Percentiles rank a stretch among this genome's conserved stretches.
Conservation (phyloP, 371 early-diverging fungal species). For the Apophysomyces trapeziformis region DNA sequence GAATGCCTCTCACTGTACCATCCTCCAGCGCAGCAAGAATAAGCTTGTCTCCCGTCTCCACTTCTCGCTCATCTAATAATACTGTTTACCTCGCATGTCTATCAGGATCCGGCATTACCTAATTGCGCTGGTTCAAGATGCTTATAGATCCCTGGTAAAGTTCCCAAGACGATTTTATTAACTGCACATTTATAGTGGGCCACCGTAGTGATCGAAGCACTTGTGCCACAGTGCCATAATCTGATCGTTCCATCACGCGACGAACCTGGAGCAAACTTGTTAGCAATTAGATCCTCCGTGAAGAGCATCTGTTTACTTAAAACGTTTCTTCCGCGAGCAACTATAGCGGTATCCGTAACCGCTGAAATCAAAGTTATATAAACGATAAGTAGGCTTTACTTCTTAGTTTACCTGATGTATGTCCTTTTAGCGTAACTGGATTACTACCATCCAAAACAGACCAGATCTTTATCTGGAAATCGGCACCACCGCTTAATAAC, state of each 20-base stretch:
- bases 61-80: slow-evolving; percentile 51
- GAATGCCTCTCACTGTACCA: slow-evolving; percentile 53
- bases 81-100: not conserved
- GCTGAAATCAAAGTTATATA: slow-evolving; percentile 30
- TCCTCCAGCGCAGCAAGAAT: slow-evolving; percentile 51
- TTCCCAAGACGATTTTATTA: slow-evolving; percentile 38
- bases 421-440: slow-evolving; percentile 75
- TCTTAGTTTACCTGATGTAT: slow-evolving; percentile 54
- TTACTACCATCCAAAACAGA: slow-evolving; percentile 75
- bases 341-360: slow-evolving; percentile 60
- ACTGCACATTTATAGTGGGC: slow-evolving; percentile 32
- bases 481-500: slow-evolving; percentile 69
- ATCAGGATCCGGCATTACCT: slow-evolving; percentile 21
- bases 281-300: not conserved
- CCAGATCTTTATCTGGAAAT: slow-evolving; percentile 75
- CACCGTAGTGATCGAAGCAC: slow-evolving; percentile 46
- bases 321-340: slow-evolving; percentile 60
- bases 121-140: slow-evolving; percentile 20
- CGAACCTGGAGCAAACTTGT: slow-evolving; percentile 37
- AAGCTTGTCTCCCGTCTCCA: slow-evolving; percentile 55
- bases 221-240: slow-evolving; percentile 62
- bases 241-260: slow-evolving; percentile 60
- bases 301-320: slow-evolving; percentile 44
- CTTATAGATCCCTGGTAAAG: slow-evolving; percentile 23
- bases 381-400: too few species aligned